Percentiles rank a stretch among this genome's conserved stretches.
Evolutionary conservation across 1,139 yeast species (phyloP).

Genomic region (Suhomyces ambrosiae): DNA sequence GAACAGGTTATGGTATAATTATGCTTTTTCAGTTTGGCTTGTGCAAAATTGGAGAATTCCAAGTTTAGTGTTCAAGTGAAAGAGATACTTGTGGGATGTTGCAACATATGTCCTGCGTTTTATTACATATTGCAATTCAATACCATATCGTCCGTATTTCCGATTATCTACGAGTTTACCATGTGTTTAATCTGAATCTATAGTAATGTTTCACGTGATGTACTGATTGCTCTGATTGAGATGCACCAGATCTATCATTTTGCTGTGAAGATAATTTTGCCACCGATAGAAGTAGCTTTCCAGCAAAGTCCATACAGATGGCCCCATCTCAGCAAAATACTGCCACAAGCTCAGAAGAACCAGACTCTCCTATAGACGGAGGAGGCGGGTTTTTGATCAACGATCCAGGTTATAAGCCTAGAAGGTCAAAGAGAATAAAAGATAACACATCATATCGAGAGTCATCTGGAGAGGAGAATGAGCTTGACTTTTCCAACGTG

Average conservation of each 20-base stretch:
- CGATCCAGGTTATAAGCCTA: conserved; percentile 29
- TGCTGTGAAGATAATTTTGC: background rate
- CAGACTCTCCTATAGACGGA: conserved; percentile 10
- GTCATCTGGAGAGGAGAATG: conserved; percentile 22
- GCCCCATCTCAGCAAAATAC: conserved; percentile 9
- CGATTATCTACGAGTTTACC: no score
- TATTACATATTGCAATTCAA: no score
- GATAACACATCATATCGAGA: conserved; percentile 25
- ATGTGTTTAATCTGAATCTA: no score
- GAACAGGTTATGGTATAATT: no score
- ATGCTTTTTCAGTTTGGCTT: no score
- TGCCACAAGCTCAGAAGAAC: conserved; percentile 7
- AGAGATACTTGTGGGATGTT: no score
- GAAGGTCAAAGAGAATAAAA: conserved; percentile 22
- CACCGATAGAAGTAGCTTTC: background rate
- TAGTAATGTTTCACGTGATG: conserved; percentile 1
- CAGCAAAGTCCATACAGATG: conserved; percentile 2
- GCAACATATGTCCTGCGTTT: no score
- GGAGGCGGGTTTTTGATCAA: conserved; percentile 49
- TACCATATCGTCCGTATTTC: no score
- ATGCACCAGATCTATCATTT: conserved; percentile 1
- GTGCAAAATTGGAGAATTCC: no score
- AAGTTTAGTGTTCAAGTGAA: no score
- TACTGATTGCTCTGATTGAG: conserved; percentile 2
- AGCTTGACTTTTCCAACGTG: conserved; percentile 20